phyloP scores from a whole-genome alignment of 2,329 filamentous ascomycete species.

The Aspergillus thermomutatus region DNA sequence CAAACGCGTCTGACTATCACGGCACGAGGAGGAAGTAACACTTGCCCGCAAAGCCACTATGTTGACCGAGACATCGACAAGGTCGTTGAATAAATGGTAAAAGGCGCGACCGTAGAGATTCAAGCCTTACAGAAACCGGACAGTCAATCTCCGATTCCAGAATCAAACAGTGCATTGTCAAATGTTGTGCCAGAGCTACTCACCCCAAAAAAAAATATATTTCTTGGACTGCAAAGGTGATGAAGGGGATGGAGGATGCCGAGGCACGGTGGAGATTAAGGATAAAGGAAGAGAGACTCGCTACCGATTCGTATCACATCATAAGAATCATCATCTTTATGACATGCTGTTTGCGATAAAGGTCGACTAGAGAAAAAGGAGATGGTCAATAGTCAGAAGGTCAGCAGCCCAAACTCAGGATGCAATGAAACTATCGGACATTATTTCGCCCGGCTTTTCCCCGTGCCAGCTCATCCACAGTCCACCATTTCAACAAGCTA shows the following conservation, averaged over 20 bases:
- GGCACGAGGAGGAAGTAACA: background rate
- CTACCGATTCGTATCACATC: background rate
- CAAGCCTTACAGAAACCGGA: background rate
- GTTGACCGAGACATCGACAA: background rate
- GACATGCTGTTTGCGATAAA: background rate
- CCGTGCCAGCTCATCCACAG: background rate
- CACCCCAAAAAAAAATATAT: background rate
- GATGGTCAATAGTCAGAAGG: background rate
- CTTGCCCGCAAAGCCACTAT: background rate
- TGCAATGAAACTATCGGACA: constrained; percentile 2
- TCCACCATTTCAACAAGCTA: background rate
- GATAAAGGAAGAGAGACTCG: background rate
- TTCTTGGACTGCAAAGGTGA: background rate
- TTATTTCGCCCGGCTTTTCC: constrained; percentile 6
- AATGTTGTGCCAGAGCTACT: background rate
- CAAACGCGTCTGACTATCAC: background rate
- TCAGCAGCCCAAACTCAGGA: background rate
- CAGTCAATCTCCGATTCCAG: background rate
- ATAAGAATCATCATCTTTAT: background rate
- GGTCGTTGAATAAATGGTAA: background rate
- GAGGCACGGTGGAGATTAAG: background rate
- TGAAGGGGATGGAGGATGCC: background rate
- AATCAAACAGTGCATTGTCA: background rate
- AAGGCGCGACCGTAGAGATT: background rate
- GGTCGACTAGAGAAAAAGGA: background rate